Evolutionary conservation across 306 rosid species (phyloP), one percentile per base, ranked within the genome.

Genomic region (Styphnolobium japonicum): DNA sequence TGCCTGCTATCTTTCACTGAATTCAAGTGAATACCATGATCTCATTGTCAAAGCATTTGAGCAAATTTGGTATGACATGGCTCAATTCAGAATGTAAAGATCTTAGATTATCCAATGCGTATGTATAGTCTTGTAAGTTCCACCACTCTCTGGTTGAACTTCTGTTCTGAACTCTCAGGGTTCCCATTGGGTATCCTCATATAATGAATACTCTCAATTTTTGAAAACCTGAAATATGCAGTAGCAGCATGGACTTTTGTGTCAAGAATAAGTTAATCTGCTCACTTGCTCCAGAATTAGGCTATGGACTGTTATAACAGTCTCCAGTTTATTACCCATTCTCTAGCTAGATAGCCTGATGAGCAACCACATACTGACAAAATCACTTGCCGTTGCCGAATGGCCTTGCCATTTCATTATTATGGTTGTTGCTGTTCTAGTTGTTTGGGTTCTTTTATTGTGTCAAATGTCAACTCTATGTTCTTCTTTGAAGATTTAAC

Each of bases 41-140:
- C 84, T 88, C 81, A 93, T 93, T 66, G 88, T 93, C 81, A 88
- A 91, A 88, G 96, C 93, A 36, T 91, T 93, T 80, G 93, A 89
- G 87, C 97, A 88, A 77, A 89, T 88, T 74, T 93, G 98, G 97
- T 83, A 88, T 85, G 94, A 87, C 60, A 81, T 86, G 90, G 87
- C 89, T 71, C 79, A 57, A 58, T 75, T 84, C 57, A 68, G 57
- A 76, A 58, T 81, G 74, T 87, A 73, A 92, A 62, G 15, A 37
- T 78, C 66, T 79, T 68, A 69, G 39, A 62, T 83, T 14, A 53
- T 73, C 48, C 67, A 77, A 74, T 82, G 83, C 76, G 60, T 40
- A 67, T 75, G 73, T 81, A 82, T 79, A 82, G 78, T 74, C 69
- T 51, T 70, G 74, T 70, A 23, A 63, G 68, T 64, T 52, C 27